A percentile compares a stretch with the other conserved stretches of the same genome.
Conservation (phyloP, 805 yeast species). For the Wickerhamiella spandovensis region DNA sequence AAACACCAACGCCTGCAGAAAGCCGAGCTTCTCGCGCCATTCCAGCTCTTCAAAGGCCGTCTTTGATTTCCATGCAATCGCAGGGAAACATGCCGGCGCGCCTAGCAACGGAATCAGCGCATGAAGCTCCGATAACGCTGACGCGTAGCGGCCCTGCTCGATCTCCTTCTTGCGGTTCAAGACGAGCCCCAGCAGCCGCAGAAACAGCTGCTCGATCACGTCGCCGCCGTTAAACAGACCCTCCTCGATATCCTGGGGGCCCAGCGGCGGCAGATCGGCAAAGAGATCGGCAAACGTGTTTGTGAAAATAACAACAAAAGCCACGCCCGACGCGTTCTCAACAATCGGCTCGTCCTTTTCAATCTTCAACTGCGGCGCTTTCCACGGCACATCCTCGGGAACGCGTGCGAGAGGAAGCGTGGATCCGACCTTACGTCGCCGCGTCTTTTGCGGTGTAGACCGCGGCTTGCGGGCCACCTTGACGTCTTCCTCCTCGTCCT, state of each 20-base stretch:
- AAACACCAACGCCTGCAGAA: slow-evolving; percentile 22
- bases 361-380: slow-evolving; percentile 14
- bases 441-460: neutral
- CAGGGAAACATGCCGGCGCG: slow-evolving; percentile 19
- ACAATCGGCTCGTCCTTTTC: slow-evolving; percentile 16
- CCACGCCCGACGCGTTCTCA: slow-evolving; percentile 19
- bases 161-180: slow-evolving; percentile 30
- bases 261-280: slow-evolving; percentile 23
- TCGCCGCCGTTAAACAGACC: slow-evolving; percentile 20
- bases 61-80: slow-evolving; percentile 16
- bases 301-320: slow-evolving; percentile 17
- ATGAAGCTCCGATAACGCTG: slow-evolving; percentile 29
- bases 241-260: slow-evolving; percentile 31
- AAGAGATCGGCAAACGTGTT: slow-evolving; percentile 17
- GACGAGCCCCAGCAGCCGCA: slow-evolving; percentile 25
- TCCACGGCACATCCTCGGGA: slow-evolving; percentile 24
- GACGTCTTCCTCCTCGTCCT: neutral
- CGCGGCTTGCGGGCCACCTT: neutral
- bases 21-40: slow-evolving; percentile 24
- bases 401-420: slow-evolving; percentile 11
- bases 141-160: slow-evolving; percentile 25
- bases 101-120: slow-evolving; percentile 20
- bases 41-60: slow-evolving; percentile 20
- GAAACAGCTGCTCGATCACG: slow-evolving; percentile 20
- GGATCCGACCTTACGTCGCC: neutral